phyloP scores from a whole-genome alignment of 495 filamentous ascomycete species.

The Amorphotheca resinae region DNA sequence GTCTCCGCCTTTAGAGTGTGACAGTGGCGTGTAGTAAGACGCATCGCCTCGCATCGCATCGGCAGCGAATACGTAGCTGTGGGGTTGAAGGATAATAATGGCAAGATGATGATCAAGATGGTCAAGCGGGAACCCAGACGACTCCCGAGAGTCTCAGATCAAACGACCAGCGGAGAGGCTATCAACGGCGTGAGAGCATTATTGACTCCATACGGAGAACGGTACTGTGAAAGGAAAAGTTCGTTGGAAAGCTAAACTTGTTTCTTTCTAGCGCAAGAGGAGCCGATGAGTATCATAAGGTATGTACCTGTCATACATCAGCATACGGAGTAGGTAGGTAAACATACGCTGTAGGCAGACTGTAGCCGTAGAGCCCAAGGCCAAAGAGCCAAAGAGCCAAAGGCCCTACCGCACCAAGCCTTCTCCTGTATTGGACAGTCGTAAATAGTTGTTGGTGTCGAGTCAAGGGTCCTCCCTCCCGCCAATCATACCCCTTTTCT shows the following conservation, averaged over 20 bases:
- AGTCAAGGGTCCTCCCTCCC: neutral
- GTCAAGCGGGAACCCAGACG: neutral
- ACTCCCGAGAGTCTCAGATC: neutral
- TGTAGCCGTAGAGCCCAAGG: neutral
- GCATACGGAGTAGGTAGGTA: neutral
- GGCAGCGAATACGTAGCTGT: neutral
- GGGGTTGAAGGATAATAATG: constrained; percentile 1
- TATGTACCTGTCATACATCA: neutral
- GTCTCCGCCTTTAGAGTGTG: constrained; percentile 8
- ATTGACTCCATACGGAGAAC: no score
- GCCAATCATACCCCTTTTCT: neutral
- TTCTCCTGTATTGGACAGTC: no score
- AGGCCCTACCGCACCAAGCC: neutral
- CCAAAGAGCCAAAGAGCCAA: neutral
- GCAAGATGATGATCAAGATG: constrained; percentile 2
- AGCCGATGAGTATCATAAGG: no score
- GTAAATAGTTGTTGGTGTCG: no score
- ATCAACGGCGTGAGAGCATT: no score
- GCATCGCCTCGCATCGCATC: constrained; percentile 7
- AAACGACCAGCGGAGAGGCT: no score
- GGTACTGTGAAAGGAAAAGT: no score
- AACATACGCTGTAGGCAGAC: neutral
- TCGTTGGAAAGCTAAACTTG: no score
- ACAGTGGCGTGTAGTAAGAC: constrained; percentile 2
- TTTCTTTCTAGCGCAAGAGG: no score